Base-by-base conservation (phyloP, 73 alveolate species). In the Loxodes magnus region DNA sequence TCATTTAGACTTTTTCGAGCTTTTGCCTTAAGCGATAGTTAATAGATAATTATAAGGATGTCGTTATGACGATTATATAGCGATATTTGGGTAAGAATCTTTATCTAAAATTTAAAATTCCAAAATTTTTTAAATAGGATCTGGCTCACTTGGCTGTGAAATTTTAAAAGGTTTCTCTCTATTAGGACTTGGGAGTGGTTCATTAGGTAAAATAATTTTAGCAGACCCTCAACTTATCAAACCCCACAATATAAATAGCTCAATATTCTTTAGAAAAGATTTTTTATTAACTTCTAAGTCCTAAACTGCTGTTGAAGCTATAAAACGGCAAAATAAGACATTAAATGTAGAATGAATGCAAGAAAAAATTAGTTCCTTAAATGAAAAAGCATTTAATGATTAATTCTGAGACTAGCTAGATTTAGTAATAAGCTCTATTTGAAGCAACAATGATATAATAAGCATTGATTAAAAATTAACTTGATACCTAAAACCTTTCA, bases 1-100 rank as follows among this genome's bases (percentile, higher is more conserved):
- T 84, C 94, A 28, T 96, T 92, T 71, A 98, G 93, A 69, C 68
- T 94, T 22, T 52, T 55, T 27, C 68, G 60, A 24, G 64, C 56
- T 22, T 59, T 64, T 4, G 52, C 28, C 55, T 25, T 42, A 50
- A 39, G 67, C 52, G 34, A 48, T 43, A 22, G 59, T 48, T 0
- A 53, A 64, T 51, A 49, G 77, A 51, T 22, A 30, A n/a, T 29
- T 64, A 28, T 43, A 50, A 51, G 50, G 49, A 15, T 36, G 63
- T 43, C 52, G 77, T 54, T 62, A 62, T 62, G 75, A 62, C 53
- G 65, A 62, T 14, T 66, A 62, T 51, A 62, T 62, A 17, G 75
- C 77, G 4, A 64, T 64, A 30, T 64, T 43, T 64, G 77, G 77
- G 24, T 39, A 64, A 39, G 77, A 64, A 51, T 42, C 55, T 3